Percentiles rank a stretch among this genome's conserved stretches.
Evolutionary conservation across 1,284 basidiomycete species (phyloP).

Genomic region (Naganishia albida): DNA sequence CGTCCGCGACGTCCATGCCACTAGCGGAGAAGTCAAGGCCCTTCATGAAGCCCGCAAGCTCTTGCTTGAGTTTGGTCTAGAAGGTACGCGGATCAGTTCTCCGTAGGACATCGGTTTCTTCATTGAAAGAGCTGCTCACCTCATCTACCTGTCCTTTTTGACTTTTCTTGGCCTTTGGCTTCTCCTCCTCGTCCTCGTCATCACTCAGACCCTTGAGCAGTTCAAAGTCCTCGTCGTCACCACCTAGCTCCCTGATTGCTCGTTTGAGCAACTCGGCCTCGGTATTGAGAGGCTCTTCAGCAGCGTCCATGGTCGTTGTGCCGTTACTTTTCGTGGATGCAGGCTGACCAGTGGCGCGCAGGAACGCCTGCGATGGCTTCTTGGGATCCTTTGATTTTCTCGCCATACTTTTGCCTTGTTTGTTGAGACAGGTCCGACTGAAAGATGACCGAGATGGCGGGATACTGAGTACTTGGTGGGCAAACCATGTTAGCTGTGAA

Average conservation of each 20-base stretch:
- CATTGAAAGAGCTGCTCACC: conserved; percentile 35
- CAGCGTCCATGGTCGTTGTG: not conserved
- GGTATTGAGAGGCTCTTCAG: not conserved
- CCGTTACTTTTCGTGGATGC: not conserved
- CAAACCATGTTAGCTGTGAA: not conserved
- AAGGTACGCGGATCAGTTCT: conserved; percentile 36
- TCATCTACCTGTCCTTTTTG: conserved; percentile 39
- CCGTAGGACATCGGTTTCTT: not conserved
- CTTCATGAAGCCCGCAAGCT: conserved; percentile 64
- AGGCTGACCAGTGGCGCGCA: conserved; percentile 29
- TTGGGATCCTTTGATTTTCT: conserved; percentile 35
- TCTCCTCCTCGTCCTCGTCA: conserved; percentile 47
- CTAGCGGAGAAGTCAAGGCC: conserved; percentile 57
- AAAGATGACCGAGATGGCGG: not conserved
- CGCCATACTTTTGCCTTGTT: conserved; percentile 10
- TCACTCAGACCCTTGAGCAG: conserved; percentile 56
- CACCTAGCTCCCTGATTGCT: conserved; percentile 59
- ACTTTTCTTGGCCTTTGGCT: conserved; percentile 33
- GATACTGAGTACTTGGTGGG: not conserved
- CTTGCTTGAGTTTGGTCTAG: conserved; percentile 58
- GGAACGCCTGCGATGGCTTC: conserved; percentile 33
- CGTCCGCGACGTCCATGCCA: conserved; percentile 37
- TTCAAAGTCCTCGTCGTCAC: conserved; percentile 60
- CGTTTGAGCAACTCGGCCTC: conserved; percentile 41
- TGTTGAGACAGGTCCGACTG: not conserved